phyloP scores from a whole-genome alignment of 2,329 filamentous ascomycete species.

The Elsinoe perseae region DNA sequence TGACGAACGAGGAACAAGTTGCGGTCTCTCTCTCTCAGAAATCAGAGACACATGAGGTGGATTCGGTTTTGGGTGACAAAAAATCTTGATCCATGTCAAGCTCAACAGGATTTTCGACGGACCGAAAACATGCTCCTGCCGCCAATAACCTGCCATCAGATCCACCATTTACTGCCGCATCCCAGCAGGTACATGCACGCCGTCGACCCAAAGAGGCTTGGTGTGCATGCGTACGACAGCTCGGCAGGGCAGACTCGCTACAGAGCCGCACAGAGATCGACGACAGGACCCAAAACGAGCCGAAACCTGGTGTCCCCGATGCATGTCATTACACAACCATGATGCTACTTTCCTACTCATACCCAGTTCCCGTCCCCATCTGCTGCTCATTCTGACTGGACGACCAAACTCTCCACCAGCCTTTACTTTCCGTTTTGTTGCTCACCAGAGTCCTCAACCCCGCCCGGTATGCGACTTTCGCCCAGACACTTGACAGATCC shows the following conservation, averaged over 20 bases:
- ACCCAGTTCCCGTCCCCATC: not conserved
- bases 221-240: not conserved
- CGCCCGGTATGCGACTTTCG: constrained; percentile 11
- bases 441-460: not conserved
- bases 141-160: not conserved
- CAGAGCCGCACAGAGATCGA: constrained; percentile 5
- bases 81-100: constrained; percentile 12
- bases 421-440: not conserved
- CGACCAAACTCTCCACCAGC: not conserved
- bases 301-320: too few species aligned
- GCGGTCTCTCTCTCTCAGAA: not conserved
- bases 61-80: too few species aligned
- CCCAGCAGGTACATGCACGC: constrained; percentile 3
- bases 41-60: too few species aligned
- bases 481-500: not conserved
- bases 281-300: not conserved
- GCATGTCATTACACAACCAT: constrained; percentile 9
- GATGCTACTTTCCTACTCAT: too few species aligned
- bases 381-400: constrained; percentile 9
- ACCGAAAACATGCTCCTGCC: constrained; percentile 6
- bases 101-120: constrained; percentile 11
- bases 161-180: not conserved
- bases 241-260: constrained; percentile 1
- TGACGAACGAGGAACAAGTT: constrained; percentile 8
- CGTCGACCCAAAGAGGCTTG: constrained; percentile 13